Base-by-base conservation (phyloP, 257 asterid genomes). In the Henckelia pumila region DNA sequence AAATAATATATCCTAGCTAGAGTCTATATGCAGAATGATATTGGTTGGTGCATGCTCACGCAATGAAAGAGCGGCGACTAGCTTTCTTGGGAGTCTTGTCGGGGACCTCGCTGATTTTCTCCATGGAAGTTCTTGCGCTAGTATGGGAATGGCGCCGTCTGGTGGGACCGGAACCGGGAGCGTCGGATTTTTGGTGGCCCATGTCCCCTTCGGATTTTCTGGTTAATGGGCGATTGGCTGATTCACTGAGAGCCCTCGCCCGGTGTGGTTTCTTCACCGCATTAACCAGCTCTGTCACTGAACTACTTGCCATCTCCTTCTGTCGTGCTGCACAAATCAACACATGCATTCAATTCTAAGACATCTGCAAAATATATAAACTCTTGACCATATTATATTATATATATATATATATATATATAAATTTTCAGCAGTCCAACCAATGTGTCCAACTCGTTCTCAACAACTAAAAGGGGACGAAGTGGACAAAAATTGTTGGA, bases 61-160 rank as follows among this genome's bases (percentile, higher is more conserved):
- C 88, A 78, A 84, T 87, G 81, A 92, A 80, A 58, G 98, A 89
- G 29, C 82, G 87, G 21, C 98, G 97, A 63, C 75, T 6, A 25
- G 87, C 14, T 73, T 87, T 91, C 66, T 76, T 86, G 11, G 65
- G 80, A 59, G 89, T 87, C 77, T 83, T 85, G 58, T 86, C 88
- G 0, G 95, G 97, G 22, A 80, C 73, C 69, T 91, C 97, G 8
- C 52, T 77, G 49, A 93, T 91, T 47, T 84, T 85, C 64, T 88
- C 85, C 95, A 88, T 84, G 33, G 87, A 32, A 44, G 77, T 77
- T 75, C 96, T 81, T 0, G 88, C 83, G 35, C 89, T 97, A 24
- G 95, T 84, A 59, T 90, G 96, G n/a, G 99, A 88, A 60, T 88
- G n/a, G n/a, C n/a, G 96, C 69, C 99, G 86, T 71, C 97, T 77